phyloP scores from a whole-genome alignment of 805 yeast species.

The Kodamaea fukazawae region DNA sequence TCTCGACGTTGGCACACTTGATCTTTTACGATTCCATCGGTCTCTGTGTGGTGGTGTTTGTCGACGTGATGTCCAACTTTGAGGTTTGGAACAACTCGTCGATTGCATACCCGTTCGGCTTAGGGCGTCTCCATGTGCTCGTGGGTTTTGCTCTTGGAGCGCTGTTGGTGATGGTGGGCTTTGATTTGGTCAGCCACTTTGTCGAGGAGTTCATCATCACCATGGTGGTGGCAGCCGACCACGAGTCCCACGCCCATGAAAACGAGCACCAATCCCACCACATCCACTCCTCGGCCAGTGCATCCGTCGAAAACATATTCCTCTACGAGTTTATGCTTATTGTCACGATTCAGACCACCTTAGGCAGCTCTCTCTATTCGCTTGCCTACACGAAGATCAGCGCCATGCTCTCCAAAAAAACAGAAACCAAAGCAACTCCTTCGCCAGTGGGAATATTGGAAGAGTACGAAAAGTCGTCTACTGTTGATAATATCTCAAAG shows the following conservation, averaged over 20 bases:
- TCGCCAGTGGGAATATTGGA: constrained; percentile 3
- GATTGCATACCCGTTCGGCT: constrained; percentile 84
- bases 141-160: constrained; percentile 85
- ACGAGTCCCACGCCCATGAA: constrained; percentile 13
- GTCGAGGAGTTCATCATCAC: constrained; percentile 66
- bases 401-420: constrained; percentile 28
- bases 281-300: constrained; percentile 29
- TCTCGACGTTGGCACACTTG: constrained; percentile 81
- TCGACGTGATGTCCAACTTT: constrained; percentile 83
- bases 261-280: constrained; percentile 37
- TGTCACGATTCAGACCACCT: constrained; percentile 18
- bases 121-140: constrained; percentile 86
- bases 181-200: constrained; percentile 84
- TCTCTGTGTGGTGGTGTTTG: constrained; percentile 63
- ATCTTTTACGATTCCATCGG: constrained; percentile 85
- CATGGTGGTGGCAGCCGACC: constrained; percentile 29
- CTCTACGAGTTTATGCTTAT: constrained; percentile 26
- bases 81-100: constrained; percentile 88
- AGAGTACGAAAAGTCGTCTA: background rate
- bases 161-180: constrained; percentile 84
- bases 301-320: constrained; percentile 22
- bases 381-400: constrained; percentile 33
- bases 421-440: constrained; percentile 11
- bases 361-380: constrained; percentile 35
- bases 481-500: constrained; percentile 9